Evolutionary conservation across 306 rosid species (phyloP).

Genomic region (Trifolium pratense): DNA sequence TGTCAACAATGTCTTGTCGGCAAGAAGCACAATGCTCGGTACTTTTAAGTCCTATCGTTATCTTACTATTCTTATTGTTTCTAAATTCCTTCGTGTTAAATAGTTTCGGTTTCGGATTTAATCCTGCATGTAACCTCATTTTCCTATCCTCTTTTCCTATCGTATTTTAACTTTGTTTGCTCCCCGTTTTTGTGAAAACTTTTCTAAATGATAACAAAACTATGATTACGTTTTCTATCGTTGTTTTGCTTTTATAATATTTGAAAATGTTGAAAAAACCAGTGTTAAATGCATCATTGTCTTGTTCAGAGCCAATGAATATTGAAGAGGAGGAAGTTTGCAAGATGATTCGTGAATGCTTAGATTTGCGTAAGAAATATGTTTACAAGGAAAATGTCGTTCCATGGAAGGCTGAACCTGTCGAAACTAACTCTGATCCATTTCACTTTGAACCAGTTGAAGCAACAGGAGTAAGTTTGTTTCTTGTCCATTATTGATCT

Average conservation of each 20-base stretch:
- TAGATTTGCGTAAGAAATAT: slow-evolving; percentile 57
- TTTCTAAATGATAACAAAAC: not conserved
- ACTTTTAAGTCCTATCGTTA: slow-evolving; percentile 31
- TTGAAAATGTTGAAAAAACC: not conserved
- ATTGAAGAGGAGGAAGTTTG: slow-evolving; percentile 58
- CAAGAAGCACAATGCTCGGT: slow-evolving; percentile 52
- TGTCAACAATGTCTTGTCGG: slow-evolving; percentile 47
- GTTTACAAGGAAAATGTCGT: slow-evolving; percentile 50
- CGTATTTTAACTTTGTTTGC: not conserved
- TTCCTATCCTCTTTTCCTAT: not conserved
- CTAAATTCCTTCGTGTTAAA: slow-evolving; percentile 10
- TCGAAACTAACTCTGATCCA: slow-evolving; percentile 48
- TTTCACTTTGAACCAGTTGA: slow-evolving; percentile 56
- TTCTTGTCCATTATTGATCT: slow-evolving; percentile 37
- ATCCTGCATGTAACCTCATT: not conserved
- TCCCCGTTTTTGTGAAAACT: not conserved
- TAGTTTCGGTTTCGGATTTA: slow-evolving; percentile 8
- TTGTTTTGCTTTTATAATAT: slow-evolving; percentile 8
- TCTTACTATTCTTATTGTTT: slow-evolving; percentile 31
- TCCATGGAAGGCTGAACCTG: slow-evolving; percentile 51
- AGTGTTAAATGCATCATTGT: slow-evolving; percentile 35
- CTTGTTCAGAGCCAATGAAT: slow-evolving; percentile 47
- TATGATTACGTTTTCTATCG: not conserved
- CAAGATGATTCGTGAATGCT: slow-evolving; percentile 55
- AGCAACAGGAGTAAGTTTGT: slow-evolving; percentile 52